Base-by-base conservation (phyloP, 2,329 filamentous ascomycete species). In the Beauveria sp. region DNA sequence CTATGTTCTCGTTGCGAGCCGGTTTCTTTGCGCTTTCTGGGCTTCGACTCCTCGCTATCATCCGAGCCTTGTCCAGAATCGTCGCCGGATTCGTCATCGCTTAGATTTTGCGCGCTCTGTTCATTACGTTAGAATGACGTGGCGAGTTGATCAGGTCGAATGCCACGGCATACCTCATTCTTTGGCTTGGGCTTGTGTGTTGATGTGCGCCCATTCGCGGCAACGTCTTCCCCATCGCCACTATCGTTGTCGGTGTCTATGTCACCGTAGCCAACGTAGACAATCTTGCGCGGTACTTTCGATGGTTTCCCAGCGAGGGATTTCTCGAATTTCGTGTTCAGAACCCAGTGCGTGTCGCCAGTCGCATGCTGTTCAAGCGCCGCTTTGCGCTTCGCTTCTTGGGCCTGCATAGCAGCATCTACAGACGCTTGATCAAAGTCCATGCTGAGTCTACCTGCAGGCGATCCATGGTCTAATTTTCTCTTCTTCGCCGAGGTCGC, bases 271-370 rank as follows among this genome's bases (percentile, higher is more conserved):
- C 79, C 78, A 64, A 83, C 76, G 62, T 86, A 86, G 53, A 90
- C 82, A 42, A 93, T 80, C 60, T 80, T 79, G 59, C 84, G 70
- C 28, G 76, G 76, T 46, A 75, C 69, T 62, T 77, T 72, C 49
- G 73, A 64, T 60, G 67, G 66, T 66, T 68, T 68, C 22, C 65
- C 62, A 26, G 72, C 68, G 59, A 66, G 67, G 12, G 65, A 49
- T 18, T 68, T 65, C 42, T 65, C 60, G 54, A 67, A 65, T 18
- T 68, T 66, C 58, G 84, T 80, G 64, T 85, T 86, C 61, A 93
- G 76, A 20, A 90, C 87, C 90, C 90, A 93, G 71, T 87, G 86
- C 20, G 88, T 88, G 72, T 93, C 90, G 58, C 87, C 85, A 49
- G 82, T 80, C 9, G 85, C 84, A 64, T 86, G 84, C 67, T 81